Conservation (phyloP, 2,329 filamentous ascomycete species). For the Geosmithia morbida region DNA sequence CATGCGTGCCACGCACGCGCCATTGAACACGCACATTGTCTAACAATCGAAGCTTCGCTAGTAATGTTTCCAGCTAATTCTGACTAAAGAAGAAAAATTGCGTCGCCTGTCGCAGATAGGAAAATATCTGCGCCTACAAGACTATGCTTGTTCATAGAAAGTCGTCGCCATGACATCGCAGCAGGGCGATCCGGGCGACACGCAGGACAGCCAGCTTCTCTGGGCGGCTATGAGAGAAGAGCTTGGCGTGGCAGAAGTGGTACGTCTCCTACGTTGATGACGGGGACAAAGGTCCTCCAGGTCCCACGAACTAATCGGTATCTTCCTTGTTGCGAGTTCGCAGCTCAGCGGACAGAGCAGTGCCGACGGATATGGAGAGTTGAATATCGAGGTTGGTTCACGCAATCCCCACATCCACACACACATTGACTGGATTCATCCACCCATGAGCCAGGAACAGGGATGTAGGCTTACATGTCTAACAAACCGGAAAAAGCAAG, state of each 20-base stretch:
- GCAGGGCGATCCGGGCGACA: constrained; percentile 11
- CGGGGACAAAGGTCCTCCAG: too few species aligned
- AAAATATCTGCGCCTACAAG: neutral
- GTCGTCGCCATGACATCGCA: neutral
- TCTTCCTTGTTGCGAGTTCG: too few species aligned
- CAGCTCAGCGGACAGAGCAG: neutral
- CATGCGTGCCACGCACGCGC: constrained; percentile 12
- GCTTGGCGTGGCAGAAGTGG: constrained; percentile 11
- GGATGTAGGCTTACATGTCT: neutral
- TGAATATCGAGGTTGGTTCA: neutral
- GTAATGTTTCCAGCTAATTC: neutral
- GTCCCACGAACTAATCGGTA: neutral
- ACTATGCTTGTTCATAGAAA: neutral
- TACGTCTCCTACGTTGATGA: neutral
- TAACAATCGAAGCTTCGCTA: neutral
- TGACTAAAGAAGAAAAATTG: neutral
- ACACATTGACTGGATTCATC: too few species aligned
- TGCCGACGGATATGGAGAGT: neutral
- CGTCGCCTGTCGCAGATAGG: neutral
- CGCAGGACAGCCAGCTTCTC: constrained; percentile 29
- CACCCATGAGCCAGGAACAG: neutral
- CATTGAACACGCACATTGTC: neutral
- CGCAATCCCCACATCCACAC: too few species aligned
- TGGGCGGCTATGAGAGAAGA: constrained; percentile 20
- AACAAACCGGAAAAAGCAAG: constrained; percentile 3